Evolutionary conservation across 73 alveolate genomes (phyloP).

Genomic region (Paramecium octaurelia): DNA sequence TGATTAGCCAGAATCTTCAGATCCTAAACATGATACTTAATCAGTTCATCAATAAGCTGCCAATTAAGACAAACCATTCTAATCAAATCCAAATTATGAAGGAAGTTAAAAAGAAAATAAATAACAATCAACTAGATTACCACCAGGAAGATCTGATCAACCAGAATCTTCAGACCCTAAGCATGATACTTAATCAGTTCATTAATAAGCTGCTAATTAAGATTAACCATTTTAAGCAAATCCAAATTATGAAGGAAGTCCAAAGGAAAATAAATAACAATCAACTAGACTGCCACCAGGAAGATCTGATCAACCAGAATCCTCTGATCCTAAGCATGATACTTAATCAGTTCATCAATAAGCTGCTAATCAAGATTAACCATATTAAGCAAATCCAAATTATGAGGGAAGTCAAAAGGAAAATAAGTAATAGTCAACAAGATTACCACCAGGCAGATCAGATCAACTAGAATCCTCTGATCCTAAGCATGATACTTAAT

Average conservation of each 20-base stretch:
- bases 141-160: neutral
- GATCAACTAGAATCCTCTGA: neutral
- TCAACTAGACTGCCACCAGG: conserved; percentile 14
- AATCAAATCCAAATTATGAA: neutral
- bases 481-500: neutral
- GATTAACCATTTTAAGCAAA: neutral
- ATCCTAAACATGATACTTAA: neutral
- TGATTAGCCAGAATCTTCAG: neutral
- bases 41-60: neutral
- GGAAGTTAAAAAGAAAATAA: neutral
- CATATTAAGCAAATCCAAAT: neutral
- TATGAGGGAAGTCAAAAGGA: neutral
- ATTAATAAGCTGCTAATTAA: neutral
- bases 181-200: neutral
- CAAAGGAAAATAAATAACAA: neutral
- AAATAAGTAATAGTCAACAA: neutral
- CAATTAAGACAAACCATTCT: neutral
- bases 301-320: neutral
- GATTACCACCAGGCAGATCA: conserved; percentile 1
- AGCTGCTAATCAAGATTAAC: neutral
- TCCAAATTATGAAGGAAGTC: neutral
- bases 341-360: neutral
- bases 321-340: neutral
- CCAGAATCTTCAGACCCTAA: neutral
- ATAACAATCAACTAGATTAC: neutral